Evolutionary conservation across 2,329 filamentous ascomycete genomes (phyloP).

Genomic region (Zymoseptoria tritici): DNA sequence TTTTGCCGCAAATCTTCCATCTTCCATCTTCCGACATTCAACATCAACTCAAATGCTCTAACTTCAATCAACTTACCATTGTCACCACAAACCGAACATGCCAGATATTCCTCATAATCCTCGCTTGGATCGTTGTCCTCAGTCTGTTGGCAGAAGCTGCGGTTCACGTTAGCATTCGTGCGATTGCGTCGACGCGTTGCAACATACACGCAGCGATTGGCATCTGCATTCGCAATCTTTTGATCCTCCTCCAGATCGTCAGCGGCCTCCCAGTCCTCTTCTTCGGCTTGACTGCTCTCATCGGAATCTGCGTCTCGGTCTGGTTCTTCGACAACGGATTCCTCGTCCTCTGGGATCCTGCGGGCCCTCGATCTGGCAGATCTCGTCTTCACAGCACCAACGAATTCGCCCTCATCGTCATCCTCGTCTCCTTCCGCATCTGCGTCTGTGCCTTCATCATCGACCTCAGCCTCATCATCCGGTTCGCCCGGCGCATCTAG

Average conservation of each 20-base stretch:
- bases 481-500: slow-evolving; percentile 24
- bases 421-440: slow-evolving; percentile 47
- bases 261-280: slow-evolving; percentile 46
- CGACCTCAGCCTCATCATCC: slow-evolving; percentile 28
- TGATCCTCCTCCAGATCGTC: slow-evolving; percentile 48
- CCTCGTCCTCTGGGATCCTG: slow-evolving; percentile 29
- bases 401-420: slow-evolving; percentile 41
- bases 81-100: slow-evolving; percentile 71
- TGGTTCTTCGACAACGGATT: slow-evolving; percentile 34
- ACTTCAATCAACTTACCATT: slow-evolving; percentile 58
- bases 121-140: slow-evolving; percentile 77
- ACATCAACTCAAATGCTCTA: slow-evolving; percentile 6
- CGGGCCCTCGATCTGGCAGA: slow-evolving; percentile 26
- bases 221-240: slow-evolving; percentile 45
- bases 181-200: slow-evolving; percentile 9
- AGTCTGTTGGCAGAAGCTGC: slow-evolving; percentile 72
- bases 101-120: slow-evolving; percentile 71
- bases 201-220: slow-evolving; percentile 59
- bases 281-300: slow-evolving; percentile 45
- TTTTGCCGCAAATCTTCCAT: slow-evolving; percentile 22
- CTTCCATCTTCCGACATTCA: slow-evolving; percentile 16
- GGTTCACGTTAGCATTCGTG: slow-evolving; percentile 24
- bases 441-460: slow-evolving; percentile 33
- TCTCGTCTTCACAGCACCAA: slow-evolving; percentile 32
- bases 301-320: slow-evolving; percentile 27